phyloP scores from a whole-genome alignment of 129 eudicot genomes.

The Chrysanthemum lavandulifolium region DNA sequence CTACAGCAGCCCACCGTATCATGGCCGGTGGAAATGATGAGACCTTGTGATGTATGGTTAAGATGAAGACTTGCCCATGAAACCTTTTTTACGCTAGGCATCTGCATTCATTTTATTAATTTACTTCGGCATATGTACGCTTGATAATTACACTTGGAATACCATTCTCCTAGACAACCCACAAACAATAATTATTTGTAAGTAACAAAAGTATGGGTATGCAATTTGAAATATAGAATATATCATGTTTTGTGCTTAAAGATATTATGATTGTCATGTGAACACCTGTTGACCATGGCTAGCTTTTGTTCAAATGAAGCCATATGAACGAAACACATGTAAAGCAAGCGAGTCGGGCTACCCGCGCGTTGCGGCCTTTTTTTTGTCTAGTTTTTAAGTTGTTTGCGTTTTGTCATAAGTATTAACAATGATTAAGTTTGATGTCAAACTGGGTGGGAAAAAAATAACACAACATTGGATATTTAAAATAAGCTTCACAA shows the following conservation, averaged over 20 bases:
- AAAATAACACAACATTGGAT: too few relatives aligned
- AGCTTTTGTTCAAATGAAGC: conserved; percentile 72
- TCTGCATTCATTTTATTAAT: conserved; percentile 16
- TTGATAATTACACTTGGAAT: conserved; percentile 39
- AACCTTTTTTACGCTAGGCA: conserved; percentile 78
- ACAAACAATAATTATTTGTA: not conserved
- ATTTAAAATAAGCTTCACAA: too few relatives aligned
- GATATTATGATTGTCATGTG: conserved; percentile 54
- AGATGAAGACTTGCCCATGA: conserved; percentile 93
- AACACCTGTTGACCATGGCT: conserved; percentile 73
- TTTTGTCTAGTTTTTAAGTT: too few relatives aligned
- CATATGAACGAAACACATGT: too few relatives aligned
- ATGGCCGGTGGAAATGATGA: conserved; percentile 73
- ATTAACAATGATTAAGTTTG: too few relatives aligned
- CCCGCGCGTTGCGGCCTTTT: too few relatives aligned
- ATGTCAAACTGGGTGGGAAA: too few relatives aligned
- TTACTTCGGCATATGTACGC: not conserved
- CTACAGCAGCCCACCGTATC: too few relatives aligned
- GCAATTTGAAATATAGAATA: not conserved
- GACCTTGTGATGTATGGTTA: conserved; percentile 87
- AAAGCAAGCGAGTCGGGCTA: too few relatives aligned
- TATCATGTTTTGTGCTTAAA: not conserved
- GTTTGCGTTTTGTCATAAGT: too few relatives aligned
- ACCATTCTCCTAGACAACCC: conserved; percentile 57
- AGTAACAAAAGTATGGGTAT: not conserved